Conservation (phyloP, 2,329 filamentous ascomycete genomes). For the Shiraia sp. region DNA sequence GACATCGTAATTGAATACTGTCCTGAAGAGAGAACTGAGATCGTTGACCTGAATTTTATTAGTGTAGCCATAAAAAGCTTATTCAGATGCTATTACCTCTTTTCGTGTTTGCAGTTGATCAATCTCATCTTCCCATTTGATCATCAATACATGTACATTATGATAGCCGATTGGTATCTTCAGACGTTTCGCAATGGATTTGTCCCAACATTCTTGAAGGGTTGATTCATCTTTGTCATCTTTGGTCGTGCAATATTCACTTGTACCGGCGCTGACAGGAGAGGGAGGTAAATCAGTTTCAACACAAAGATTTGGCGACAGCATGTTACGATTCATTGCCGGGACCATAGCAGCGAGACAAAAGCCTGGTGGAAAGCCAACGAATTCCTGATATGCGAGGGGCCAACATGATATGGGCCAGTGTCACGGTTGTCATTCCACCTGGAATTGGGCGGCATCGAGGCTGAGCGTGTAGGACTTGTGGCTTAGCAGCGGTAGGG, state of each 20-base stretch:
- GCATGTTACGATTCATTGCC: too few species aligned
- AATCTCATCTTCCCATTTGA: conserved; percentile 13
- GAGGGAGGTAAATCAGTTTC: neutral
- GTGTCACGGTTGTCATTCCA: too few species aligned
- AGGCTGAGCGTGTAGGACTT: too few species aligned
- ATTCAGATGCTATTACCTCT: conserved; percentile 1
- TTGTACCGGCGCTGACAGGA: neutral
- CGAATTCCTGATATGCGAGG: too few species aligned
- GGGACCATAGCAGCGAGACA: too few species aligned
- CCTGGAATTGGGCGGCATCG: too few species aligned
- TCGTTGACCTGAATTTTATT: conserved; percentile 10
- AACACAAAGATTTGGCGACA: too few species aligned
- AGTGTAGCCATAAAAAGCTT: neutral
- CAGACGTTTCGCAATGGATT: conserved; percentile 10
- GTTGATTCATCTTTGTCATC: conserved; percentile 1
- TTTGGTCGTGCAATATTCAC: neutral
- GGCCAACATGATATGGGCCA: too few species aligned
- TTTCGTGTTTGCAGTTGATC: conserved; percentile 6
- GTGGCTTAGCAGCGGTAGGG: too few species aligned
- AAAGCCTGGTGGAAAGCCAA: too few species aligned
- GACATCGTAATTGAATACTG: conserved; percentile 12
- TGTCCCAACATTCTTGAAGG: conserved; percentile 9
- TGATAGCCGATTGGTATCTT: conserved; percentile 13
- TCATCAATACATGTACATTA: conserved; percentile 12
- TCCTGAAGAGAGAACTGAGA: conserved; percentile 7